Base-by-base conservation (phyloP, 139 green algal species). In the Nannochloris sp. region DNA sequence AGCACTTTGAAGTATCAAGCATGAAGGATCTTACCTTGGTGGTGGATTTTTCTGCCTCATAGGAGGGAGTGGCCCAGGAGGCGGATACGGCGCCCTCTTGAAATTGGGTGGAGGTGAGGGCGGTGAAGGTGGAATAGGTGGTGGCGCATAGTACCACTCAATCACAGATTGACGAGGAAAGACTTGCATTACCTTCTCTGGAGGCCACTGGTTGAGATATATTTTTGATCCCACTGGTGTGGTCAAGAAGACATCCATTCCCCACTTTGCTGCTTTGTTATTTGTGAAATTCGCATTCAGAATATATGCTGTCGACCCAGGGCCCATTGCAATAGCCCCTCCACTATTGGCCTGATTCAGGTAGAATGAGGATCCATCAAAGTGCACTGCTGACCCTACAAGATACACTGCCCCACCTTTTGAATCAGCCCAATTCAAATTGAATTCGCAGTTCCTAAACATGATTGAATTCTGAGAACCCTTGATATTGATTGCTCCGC, bases 391-490 rank as follows among this genome's bases (percentile, higher is more conserved):
- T 25, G 51, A 33, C 2, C 69, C 69, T 20, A 66, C 56, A 6
- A 56, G 40, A 29, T 67, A 66, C 8, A 76, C 58, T 49, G 61
- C 68, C 13, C 63, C 63, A 51, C 63, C 63, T n/a, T 43, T 59
- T 17, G n/a, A 46, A 67, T 76, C 70, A 2, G 70, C 70, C 2
- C 26, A 26, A 58, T 76, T 76, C 8, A 76, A 50, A 2, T 58
- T 59, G 58, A 76, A 76, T 4, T 49, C 16, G 48, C 70, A 76
- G 56, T 71, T 57, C 17, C 43, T 60, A 48, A 76, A 76, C 25
- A 25, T 17, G 29, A 76, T 25, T 40, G 33, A 20, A 59, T 76
- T 61, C 20, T 30, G 25, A 14, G 33, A 17, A n/a, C 63, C 63
- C 57, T 53, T 65, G 9, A 76, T 49, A 28, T 23, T 25, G 20